Percentiles rank a stretch among this genome's conserved stretches.
phyloP scores from a whole-genome alignment of 306 rosid species.

The Sesbania bispinosa region DNA sequence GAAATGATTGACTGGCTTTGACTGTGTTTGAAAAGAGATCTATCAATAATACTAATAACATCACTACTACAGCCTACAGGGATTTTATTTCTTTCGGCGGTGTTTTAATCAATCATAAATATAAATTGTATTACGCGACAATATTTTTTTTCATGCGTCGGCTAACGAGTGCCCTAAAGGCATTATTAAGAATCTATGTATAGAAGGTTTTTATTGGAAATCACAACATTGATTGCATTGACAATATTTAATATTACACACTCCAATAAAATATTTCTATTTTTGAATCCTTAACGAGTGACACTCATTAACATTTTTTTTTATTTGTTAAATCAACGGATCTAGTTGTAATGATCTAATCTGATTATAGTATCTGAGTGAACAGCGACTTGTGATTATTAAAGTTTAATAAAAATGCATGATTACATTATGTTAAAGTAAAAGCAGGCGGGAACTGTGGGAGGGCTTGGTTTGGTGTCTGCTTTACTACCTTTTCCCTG shows the following conservation, averaged over 20 bases:
- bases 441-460: not conserved
- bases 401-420: not conserved
- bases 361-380: not conserved
- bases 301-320: not conserved
- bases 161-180: no score
- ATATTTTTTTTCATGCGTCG: not conserved
- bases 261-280: no score
- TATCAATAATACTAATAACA: not conserved
- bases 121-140: not conserved
- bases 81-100: not conserved
- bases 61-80: not conserved
- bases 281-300: no score
- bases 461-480: not conserved
- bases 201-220: no score
- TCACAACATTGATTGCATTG: no score
- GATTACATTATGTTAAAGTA: not conserved
- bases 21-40: slow-evolving; percentile 1
- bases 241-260: no score
- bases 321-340: not conserved
- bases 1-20: slow-evolving; percentile 20
- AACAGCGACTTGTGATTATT: not conserved
- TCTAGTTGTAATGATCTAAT: not conserved
- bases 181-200: not conserved
- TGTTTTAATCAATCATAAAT: not conserved
- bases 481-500: slow-evolving; percentile 15